Evolutionary conservation across 768 basidiomycete genomes (phyloP).

Genomic region (Podaxis sp.): DNA sequence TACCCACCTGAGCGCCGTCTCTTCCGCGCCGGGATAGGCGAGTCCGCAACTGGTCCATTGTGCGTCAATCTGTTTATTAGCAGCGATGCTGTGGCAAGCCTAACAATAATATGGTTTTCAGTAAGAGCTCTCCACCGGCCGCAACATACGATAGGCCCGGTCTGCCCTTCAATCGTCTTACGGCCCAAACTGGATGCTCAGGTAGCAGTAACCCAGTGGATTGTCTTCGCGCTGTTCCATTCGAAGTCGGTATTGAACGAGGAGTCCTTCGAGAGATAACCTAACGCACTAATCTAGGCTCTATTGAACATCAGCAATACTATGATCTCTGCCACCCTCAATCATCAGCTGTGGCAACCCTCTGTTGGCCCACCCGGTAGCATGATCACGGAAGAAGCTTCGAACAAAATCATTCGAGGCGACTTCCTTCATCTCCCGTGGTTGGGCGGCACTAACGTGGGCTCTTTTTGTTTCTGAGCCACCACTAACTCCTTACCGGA

Average conservation of each 20-base stretch:
- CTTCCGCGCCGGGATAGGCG: conserved; percentile 52
- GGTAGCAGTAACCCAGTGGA: conserved; percentile 33
- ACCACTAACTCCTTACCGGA: not conserved
- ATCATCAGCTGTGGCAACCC: conserved; percentile 57
- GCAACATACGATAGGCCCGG: conserved; percentile 50
- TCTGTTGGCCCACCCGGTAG: conserved; percentile 50
- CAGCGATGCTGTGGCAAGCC: not conserved
- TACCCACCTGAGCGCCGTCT: conserved; percentile 35
- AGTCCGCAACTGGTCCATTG: conserved; percentile 56
- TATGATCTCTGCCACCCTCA: conserved; percentile 44
- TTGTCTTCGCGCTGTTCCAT: conserved; percentile 47
- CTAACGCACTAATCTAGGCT: conserved; percentile 30
- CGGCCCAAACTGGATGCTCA: conserved; percentile 45
- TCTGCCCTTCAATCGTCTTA: conserved; percentile 46
- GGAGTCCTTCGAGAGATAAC: not conserved
- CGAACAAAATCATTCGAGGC: conserved; percentile 40
- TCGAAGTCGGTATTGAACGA: conserved; percentile 29
- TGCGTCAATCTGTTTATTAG: conserved; percentile 23
- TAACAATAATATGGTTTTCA: conserved; percentile 18
- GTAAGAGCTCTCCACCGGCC: conserved; percentile 48
- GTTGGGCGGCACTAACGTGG: conserved; percentile 55
- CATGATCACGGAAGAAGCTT: conserved; percentile 44
- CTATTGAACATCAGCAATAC: conserved; percentile 46
- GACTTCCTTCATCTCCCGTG: conserved; percentile 54
- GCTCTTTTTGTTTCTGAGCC: conserved; percentile 13